Evolutionary conservation across 345 rosid species (phyloP), one percentile per base, ranked within the genome.

Genomic region (Salix koriyanagi): DNA sequence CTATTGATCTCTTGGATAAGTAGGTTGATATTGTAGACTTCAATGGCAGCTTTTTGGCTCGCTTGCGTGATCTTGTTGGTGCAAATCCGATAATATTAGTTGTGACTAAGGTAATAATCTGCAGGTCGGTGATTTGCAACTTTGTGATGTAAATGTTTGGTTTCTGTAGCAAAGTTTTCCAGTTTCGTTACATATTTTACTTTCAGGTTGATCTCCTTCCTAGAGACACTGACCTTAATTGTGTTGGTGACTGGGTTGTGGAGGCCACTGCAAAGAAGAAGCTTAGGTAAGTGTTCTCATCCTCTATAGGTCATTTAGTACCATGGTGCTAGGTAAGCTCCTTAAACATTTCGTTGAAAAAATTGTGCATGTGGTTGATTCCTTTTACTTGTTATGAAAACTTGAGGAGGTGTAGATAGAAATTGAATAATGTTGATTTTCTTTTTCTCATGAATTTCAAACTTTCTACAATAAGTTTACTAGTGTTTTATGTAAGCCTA

Each of bases 1-100:
- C 23, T 61, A 48, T 54, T 66, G 71, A 67, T 66, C 61, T 75
- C 32, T 77, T 52, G 75, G 15, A 54, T 65, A 18, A 70, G 12
- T 77, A 94, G 98, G 97, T 95, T 79, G 99, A 95, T 77, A 89
- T 93, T 60, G 98, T 93, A 80, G 99, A 95, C 86, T 91, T 95
- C 81, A 93, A 89, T 82, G 99, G 98, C 81, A 93, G 98, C 77
- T 93, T 90, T 80, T 80, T 95, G 89, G 87, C 97, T 76, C 99
- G 89, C 81, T 88, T 91, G 2, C 99, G 98, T 83, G 98, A 93
- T 82, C 88, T 95, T 75, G 90, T 85, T 75, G 99, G 99, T 67
- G 90, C 96, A 66, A 95, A 95, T 88, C 97, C 99, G 25, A 90
- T 95, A 50, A 91, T 93, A 78, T 76, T 95, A 48, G 98, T 93